A percentile compares a stretch with the other conserved stretches of the same genome.
Evolutionary conservation across 148 eudicot genomes (phyloP).

Genomic region (Nepenthes mirabilis): DNA sequence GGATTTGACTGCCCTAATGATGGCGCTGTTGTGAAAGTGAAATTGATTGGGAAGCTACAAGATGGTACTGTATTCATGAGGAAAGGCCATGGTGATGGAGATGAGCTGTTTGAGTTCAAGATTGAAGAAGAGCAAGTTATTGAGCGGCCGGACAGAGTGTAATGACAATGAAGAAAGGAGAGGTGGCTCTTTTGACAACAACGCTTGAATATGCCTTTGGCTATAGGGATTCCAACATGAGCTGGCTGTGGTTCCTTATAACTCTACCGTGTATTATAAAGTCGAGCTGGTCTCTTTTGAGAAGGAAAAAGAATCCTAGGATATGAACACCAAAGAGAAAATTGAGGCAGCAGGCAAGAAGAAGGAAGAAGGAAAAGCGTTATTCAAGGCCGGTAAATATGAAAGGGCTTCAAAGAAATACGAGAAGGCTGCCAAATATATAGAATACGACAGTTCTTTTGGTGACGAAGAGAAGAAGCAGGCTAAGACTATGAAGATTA

Average conservation of each 20-base stretch:
- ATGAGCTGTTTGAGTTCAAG: constrained; percentile 54
- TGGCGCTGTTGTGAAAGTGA: constrained; percentile 70
- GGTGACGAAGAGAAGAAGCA: no score
- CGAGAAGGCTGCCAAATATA: no score
- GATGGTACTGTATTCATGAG: constrained; percentile 62
- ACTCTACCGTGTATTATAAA: constrained; percentile 50
- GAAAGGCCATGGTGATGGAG: constrained; percentile 45
- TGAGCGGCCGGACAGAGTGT: constrained; percentile 75
- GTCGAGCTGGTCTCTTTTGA: constrained; percentile 67
- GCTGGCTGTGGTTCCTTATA: constrained; percentile 55
- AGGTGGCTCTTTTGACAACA: constrained; percentile 43
- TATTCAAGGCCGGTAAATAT: no score
- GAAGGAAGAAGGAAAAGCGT: no score
- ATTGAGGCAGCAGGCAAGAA: no score
- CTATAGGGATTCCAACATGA: constrained; percentile 48
- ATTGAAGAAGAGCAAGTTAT: constrained; percentile 80
- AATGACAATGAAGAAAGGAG: constrained; percentile 78
- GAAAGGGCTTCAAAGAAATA: no score
- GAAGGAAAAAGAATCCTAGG: no score
- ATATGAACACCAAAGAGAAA: no score
- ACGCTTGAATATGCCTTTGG: constrained; percentile 64
- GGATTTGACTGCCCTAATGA: constrained; percentile 81
- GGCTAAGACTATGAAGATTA: no score
- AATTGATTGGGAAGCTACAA: constrained; percentile 60
- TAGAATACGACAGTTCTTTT: no score